A percentile compares a stretch with the other conserved stretches of the same genome.
Conservation (phyloP, 1,284 basidiomycete species). For the Wolfiporia cocos region DNA sequence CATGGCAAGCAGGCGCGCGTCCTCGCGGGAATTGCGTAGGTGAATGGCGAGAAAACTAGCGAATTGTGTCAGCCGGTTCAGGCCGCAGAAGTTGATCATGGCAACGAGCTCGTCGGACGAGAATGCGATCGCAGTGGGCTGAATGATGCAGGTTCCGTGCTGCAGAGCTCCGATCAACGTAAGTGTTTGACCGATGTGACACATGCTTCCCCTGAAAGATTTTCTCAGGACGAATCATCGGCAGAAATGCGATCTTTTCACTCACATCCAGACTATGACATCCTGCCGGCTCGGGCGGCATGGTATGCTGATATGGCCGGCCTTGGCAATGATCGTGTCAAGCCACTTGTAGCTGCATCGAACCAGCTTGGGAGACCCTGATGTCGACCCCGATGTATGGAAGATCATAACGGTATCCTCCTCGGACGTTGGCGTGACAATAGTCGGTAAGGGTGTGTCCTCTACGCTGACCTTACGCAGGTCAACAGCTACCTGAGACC, state of each 20-base stretch:
- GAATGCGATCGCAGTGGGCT: conserved; percentile 24
- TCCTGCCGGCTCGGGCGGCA: conserved; percentile 38
- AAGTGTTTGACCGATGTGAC: conserved; percentile 27
- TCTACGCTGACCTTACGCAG: conserved; percentile 22
- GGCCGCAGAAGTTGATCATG: conserved; percentile 36
- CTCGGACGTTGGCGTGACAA: conserved; percentile 19
- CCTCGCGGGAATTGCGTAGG: conserved; percentile 49
- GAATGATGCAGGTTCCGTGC: conserved; percentile 27
- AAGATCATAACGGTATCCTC: conserved; percentile 53
- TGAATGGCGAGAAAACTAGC: conserved; percentile 59
- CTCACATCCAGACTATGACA: conserved; percentile 37
- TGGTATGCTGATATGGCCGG: conserved; percentile 16
- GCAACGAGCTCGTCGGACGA: conserved; percentile 23
- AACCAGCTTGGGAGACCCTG: conserved; percentile 29
- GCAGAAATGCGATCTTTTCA: conserved; percentile 1
- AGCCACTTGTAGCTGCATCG: conserved; percentile 24
- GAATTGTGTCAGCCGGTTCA: conserved; percentile 72
- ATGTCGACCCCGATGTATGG: conserved; percentile 72
- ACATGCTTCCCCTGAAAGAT: conserved; percentile 23
- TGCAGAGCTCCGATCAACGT: conserved; percentile 26
- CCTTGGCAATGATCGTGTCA: conserved; percentile 21
- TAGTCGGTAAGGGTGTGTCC: conserved; percentile 17
- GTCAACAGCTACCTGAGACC: conserved; percentile 37
- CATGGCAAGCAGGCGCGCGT: conserved; percentile 52
- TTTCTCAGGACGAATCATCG: conserved; percentile 2